Evolutionary conservation across 306 rosid species (phyloP).

Genomic region (Trifolium subterraneum): DNA sequence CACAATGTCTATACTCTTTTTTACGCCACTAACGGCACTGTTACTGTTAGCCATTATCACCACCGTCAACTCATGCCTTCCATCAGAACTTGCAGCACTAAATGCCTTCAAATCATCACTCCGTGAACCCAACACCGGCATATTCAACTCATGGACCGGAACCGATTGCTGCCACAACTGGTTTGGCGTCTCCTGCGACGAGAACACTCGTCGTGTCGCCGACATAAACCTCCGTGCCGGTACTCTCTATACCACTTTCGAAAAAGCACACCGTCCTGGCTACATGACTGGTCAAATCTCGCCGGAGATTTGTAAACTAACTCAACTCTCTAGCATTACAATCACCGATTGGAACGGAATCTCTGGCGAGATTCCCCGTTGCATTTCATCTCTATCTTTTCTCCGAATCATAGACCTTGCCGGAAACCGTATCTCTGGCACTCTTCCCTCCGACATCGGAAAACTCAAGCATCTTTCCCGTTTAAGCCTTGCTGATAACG

Average conservation of each 20-base stretch:
- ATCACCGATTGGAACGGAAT: constrained; percentile 88
- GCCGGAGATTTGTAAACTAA: constrained; percentile 64
- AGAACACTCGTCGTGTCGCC: constrained; percentile 55
- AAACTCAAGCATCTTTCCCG: constrained; percentile 51
- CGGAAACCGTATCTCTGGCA: constrained; percentile 72
- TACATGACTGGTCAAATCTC: constrained; percentile 77
- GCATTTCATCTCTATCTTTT: constrained; percentile 61
- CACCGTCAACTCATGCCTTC: constrained; percentile 58
- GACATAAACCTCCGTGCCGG: constrained; percentile 84
- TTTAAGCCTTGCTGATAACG: constrained; percentile 69
- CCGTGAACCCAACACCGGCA: constrained; percentile 53
- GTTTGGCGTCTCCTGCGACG: constrained; percentile 83
- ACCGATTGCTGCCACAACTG: constrained; percentile 72
- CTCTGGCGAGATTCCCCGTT: constrained; percentile 72
- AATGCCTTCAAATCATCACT: constrained; percentile 65
- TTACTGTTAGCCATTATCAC: constrained; percentile 39
- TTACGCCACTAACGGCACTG: background rate
- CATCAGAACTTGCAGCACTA: constrained; percentile 69
- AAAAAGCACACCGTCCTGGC: constrained; percentile 59
- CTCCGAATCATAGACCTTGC: constrained; percentile 77
- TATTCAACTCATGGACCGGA: constrained; percentile 85
- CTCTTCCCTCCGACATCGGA: constrained; percentile 64
- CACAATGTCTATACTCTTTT: constrained; percentile 38
- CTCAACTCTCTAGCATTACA: constrained; percentile 64
- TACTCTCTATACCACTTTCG: constrained; percentile 62